Evolutionary conservation across 305 asterid genomes (phyloP).

Genomic region (Fraxinus greggii): DNA sequence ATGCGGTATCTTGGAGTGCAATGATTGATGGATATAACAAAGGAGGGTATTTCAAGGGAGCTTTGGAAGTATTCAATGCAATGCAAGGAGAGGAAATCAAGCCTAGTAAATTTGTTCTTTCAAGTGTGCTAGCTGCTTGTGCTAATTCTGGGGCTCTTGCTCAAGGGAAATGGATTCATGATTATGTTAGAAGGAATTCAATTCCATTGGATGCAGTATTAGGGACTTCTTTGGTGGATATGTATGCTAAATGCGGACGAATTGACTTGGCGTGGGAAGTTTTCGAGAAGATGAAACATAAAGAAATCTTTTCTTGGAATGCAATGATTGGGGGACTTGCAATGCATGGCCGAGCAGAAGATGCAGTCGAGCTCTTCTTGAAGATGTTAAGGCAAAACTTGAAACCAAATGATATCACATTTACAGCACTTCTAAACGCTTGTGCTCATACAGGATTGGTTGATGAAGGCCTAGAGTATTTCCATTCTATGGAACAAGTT

Average conservation of each 20-base stretch:
- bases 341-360: slow-evolving; percentile 47
- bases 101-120: slow-evolving; percentile 28
- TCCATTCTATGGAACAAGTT: slow-evolving; percentile 29
- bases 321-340: slow-evolving; percentile 50
- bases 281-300: slow-evolving; percentile 33
- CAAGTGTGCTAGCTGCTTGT: slow-evolving; percentile 42
- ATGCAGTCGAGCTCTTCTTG: slow-evolving; percentile 38
- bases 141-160: slow-evolving; percentile 40
- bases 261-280: slow-evolving; percentile 43
- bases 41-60: slow-evolving; percentile 36
- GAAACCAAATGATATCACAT: slow-evolving; percentile 36
- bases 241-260: slow-evolving; percentile 50
- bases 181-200: slow-evolving; percentile 28
- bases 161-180: slow-evolving; percentile 51
- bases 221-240: slow-evolving; percentile 46
- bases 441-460: slow-evolving; percentile 53
- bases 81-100: slow-evolving; percentile 33
- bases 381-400: slow-evolving; percentile 26
- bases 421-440: slow-evolving; percentile 37
- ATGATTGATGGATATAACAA: slow-evolving; percentile 45
- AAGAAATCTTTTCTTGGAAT: slow-evolving; percentile 41
- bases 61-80: slow-evolving; percentile 35
- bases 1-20: slow-evolving; percentile 50
- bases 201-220: slow-evolving; percentile 31
- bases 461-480: slow-evolving; percentile 38